Percentiles rank a stretch among this genome's conserved stretches.
phyloP scores from a whole-genome alignment of 768 basidiomycete genomes.

The Mycena amicta region DNA sequence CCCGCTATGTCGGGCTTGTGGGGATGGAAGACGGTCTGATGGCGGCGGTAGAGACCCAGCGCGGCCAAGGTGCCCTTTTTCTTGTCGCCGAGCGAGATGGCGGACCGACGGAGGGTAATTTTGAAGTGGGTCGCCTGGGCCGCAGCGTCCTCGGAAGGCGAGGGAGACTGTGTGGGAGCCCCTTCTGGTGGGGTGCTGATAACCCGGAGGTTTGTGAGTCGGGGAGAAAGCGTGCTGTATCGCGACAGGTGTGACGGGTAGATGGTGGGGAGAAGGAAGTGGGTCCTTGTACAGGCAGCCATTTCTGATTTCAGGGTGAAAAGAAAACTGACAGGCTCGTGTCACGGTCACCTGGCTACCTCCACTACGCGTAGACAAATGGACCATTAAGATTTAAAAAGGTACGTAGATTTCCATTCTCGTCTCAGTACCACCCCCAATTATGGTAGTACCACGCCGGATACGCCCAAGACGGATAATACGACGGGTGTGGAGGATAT shows the following conservation, averaged over 20 bases:
- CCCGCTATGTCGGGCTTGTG: conserved; percentile 78
- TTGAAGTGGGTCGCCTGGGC: conserved; percentile 73
- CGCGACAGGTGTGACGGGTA: too few relatives aligned
- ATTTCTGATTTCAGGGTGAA: too few relatives aligned
- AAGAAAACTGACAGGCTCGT: too few relatives aligned
- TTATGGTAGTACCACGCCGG: neutral
- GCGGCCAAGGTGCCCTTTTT: conserved; percentile 77
- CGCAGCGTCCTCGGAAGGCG: conserved; percentile 1
- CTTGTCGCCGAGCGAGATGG: conserved; percentile 75
- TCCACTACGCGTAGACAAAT: too few relatives aligned
- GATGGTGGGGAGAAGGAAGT: too few relatives aligned
- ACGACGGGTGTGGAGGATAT: neutral
- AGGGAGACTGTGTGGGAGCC: neutral
- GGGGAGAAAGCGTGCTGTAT: conserved; percentile 11
- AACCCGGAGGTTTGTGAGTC: conserved; percentile 15
- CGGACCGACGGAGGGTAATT: conserved; percentile 87
- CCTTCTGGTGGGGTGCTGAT: conserved; percentile 7
- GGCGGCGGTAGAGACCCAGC: conserved; percentile 79
- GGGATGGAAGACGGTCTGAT: conserved; percentile 83
- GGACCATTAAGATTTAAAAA: too few relatives aligned
- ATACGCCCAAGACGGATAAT: neutral
- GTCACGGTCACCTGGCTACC: too few relatives aligned
- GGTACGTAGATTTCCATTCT: neutral
- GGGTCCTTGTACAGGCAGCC: too few relatives aligned
- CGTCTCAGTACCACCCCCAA: neutral